Evolutionary conservation across 2,329 filamentous ascomycete species (phyloP).

Genomic region (Stylonectria norvegica): DNA sequence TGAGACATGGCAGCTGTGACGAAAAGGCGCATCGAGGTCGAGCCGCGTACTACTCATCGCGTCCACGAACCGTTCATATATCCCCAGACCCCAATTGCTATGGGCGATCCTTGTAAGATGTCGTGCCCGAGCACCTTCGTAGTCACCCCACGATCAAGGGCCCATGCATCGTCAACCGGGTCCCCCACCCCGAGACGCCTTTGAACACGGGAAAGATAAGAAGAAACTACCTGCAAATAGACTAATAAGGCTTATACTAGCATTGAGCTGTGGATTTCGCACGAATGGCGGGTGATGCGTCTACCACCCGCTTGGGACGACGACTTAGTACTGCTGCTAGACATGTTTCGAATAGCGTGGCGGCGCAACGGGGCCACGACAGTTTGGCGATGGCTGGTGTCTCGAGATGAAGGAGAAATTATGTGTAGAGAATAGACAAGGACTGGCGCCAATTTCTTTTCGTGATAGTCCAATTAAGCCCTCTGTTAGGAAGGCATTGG

Average conservation of each 20-base stretch:
- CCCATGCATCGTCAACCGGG: constrained; percentile 3
- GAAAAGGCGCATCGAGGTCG: constrained; percentile 2
- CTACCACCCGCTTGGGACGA: constrained; percentile 2
- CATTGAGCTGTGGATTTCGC: constrained; percentile 18
- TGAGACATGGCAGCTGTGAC: constrained; percentile 3
- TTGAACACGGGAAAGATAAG: constrained; percentile 10
- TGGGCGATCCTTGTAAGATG: constrained; percentile 7
- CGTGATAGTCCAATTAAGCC: background rate
- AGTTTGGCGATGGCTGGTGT: background rate
- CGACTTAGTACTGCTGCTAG: constrained; percentile 3
- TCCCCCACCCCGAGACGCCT: constrained; percentile 10
- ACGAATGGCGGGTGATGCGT: constrained; percentile 15
- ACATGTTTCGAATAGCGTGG: constrained; percentile 13
- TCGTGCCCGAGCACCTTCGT: constrained; percentile 8
- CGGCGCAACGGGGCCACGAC: background rate
- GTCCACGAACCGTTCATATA: constrained; percentile 3
- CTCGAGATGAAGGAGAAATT: background rate
- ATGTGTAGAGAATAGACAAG: background rate
- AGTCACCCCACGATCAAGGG: constrained; percentile 19
- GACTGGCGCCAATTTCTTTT: too few species aligned
- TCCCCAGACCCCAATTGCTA: constrained; percentile 2
- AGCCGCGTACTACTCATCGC: background rate
- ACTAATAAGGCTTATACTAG: background rate
- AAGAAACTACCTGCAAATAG: constrained; percentile 2
- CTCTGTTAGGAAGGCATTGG: background rate